Evolutionary conservation across 2,329 filamentous ascomycete genomes (phyloP).

Genomic region (Aspergillus persii): DNA sequence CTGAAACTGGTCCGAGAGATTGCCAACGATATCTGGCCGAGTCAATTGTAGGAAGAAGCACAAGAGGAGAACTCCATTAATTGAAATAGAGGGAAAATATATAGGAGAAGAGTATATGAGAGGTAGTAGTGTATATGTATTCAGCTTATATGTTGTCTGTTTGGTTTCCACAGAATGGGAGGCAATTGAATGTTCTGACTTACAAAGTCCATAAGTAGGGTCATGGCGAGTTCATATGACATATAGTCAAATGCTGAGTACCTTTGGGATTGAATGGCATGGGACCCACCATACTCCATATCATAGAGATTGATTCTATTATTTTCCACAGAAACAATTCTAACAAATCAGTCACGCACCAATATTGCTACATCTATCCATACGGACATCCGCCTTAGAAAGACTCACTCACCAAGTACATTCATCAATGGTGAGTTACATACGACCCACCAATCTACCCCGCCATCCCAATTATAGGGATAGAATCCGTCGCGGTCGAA

Average conservation of each 20-base stretch:
- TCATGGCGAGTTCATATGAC: neutral
- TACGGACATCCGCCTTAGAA: too few species aligned
- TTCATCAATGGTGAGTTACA: too few species aligned
- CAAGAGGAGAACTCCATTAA: neutral
- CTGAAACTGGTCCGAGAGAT: slow-evolving; percentile 67
- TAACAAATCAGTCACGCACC: neutral
- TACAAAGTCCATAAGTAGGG: neutral
- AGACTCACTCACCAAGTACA: too few species aligned
- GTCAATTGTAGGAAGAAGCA: slow-evolving; percentile 42
- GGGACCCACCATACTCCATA: neutral
- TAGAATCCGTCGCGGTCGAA: too few species aligned
- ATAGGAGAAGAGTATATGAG: neutral
- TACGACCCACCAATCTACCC: too few species aligned
- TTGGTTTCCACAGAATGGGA: neutral
- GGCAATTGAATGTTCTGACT: neutral
- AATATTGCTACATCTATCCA: neutral
- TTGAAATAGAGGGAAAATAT: neutral
- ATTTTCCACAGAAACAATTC: neutral
- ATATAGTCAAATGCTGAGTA: neutral
- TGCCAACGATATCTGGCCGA: slow-evolving; percentile 70
- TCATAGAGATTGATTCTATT: neutral
- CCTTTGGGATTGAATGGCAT: neutral
- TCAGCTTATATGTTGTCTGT: neutral
- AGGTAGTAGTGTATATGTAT: neutral
- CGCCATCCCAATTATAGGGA: too few species aligned